phyloP scores from a whole-genome alignment of 371 early-diverging fungal species.

The Mucor irregularis region DNA sequence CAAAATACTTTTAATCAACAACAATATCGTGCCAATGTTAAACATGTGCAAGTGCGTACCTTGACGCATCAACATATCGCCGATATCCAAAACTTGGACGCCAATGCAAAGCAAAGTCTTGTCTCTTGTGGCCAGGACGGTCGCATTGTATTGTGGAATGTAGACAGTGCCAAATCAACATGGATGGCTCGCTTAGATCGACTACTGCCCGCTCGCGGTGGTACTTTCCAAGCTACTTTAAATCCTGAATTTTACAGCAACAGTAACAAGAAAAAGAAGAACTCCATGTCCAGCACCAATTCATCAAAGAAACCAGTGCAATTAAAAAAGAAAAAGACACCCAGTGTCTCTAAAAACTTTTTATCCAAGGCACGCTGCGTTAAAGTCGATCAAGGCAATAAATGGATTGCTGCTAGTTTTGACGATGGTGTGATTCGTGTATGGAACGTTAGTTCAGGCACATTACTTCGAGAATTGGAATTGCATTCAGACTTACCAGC shows the following conservation, averaged over 20 bases:
- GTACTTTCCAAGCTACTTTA: slow-evolving; percentile 6
- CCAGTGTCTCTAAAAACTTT: neutral
- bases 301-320: neutral
- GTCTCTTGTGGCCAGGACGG: slow-evolving; percentile 39
- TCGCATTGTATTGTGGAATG: slow-evolving; percentile 30
- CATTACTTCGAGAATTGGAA: slow-evolving; percentile 21
- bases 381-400: slow-evolving; percentile 26
- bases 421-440: slow-evolving; percentile 34
- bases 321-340: neutral
- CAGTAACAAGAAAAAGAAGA: neutral
- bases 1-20: slow-evolving; percentile 29
- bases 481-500: slow-evolving; percentile 1
- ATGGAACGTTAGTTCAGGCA: slow-evolving; percentile 26
- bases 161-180: slow-evolving; percentile 14
- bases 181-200: slow-evolving; percentile 35
- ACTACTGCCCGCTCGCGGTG: slow-evolving; percentile 3
- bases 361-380: slow-evolving; percentile 22
- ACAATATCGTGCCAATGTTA: slow-evolving; percentile 23
- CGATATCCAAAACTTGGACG: slow-evolving; percentile 30
- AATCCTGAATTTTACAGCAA: slow-evolving; percentile 14
- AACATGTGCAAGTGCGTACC: slow-evolving; percentile 21
- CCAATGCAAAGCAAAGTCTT: slow-evolving; percentile 25
- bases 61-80: slow-evolving; percentile 30
- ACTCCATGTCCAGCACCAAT: neutral
- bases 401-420: slow-evolving; percentile 32